These are phyloP conservation scores for Tuber brumale DNA, from an alignment of 495 filamentous ascomycete species.

Conservation along the genomic window DNA sequence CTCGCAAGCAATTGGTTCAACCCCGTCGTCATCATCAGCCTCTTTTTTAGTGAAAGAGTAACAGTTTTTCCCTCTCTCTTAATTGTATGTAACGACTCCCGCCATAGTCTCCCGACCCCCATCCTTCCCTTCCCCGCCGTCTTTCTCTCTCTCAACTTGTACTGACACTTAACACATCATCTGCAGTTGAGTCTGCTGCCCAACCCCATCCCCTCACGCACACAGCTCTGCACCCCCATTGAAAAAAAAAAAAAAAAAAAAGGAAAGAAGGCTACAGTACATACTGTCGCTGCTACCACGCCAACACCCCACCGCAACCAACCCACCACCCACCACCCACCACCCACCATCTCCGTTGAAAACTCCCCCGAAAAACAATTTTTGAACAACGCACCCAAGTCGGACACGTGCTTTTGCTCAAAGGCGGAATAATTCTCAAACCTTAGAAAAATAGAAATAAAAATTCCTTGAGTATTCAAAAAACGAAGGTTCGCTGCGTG, in stretches of 20 bases:
- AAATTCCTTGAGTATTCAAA: constrained; percentile 31
- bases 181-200: constrained; percentile 30
- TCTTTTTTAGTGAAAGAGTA: constrained; percentile 21
- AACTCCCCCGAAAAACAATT: constrained; percentile 25
- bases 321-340: no score
- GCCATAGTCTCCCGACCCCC: constrained; percentile 2
- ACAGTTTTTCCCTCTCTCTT: neutral
- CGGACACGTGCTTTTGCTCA: constrained; percentile 38
- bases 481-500: constrained; percentile 35
- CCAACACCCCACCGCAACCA: no score
- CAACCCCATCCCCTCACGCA: constrained; percentile 8
- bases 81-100: constrained; percentile 1
- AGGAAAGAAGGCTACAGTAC: neutral
- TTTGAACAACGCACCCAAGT: constrained; percentile 33
- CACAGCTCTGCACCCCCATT: constrained; percentile 8
- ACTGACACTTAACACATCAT: constrained; percentile 34
- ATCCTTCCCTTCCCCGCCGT: constrained; percentile 25
- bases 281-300: neutral
- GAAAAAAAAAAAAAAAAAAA: neutral
- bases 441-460: constrained; percentile 33
- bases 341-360: no score
- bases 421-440: constrained; percentile 14
- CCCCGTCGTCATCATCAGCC: constrained; percentile 34
- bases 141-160: constrained; percentile 30
- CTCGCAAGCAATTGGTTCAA: constrained; percentile 29